Base-by-base conservation (phyloP, 2,329 filamentous ascomycete genomes). In the Ophiostoma ips region DNA sequence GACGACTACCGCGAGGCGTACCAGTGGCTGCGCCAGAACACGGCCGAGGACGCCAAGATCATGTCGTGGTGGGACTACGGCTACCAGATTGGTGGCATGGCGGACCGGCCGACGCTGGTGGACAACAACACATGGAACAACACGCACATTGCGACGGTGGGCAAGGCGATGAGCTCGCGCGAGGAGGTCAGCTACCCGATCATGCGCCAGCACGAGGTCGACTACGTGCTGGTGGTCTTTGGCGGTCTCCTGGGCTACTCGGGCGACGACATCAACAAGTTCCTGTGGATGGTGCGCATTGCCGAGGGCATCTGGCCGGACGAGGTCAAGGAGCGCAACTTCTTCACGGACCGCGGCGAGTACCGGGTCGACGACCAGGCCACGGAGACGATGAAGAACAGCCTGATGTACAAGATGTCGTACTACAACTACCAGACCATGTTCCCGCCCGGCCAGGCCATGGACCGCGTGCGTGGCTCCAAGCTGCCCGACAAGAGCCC, bases 81-180 rank as follows among this genome's bases (percentile, higher is more conserved):
- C 57, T 98, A 98, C 71, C 92, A 98, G 70, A 98, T 98, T 66
- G 92, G 92, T 70, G 92, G 92, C 58, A 98, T 98, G 92, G 92
- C 92, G 46, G 92, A 98, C 66, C 80, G 92, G 50, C 92, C 92
- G 33, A 98, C 92, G 1, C 75, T 98, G 33, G 92, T 98, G 33
- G 92, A 98, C 73, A 98, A 98, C 75, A 98, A 98, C 71, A 98
- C 92, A 2, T 98, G 92, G 92, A 98, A 98, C 75, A 98, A 98
- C 72, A 98, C 92, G 8, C 92, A 98, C 66, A 98, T 98, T 68
- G 92, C 92, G 49, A 98, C 92, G 13, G 92, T 98, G 52, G 92
- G 92, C 62, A 98, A 98, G 72, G 92, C 92, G 38, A 96, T 98
- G 92, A 92, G 85, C 70, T 95, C 89, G 8, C 76, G 86, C 43